Percentiles rank a stretch among this genome's conserved stretches.
Evolutionary conservation across 176 grass and related monocot genomes (phyloP).

Genomic region (bread wheat (Triticum aestivum)): DNA sequence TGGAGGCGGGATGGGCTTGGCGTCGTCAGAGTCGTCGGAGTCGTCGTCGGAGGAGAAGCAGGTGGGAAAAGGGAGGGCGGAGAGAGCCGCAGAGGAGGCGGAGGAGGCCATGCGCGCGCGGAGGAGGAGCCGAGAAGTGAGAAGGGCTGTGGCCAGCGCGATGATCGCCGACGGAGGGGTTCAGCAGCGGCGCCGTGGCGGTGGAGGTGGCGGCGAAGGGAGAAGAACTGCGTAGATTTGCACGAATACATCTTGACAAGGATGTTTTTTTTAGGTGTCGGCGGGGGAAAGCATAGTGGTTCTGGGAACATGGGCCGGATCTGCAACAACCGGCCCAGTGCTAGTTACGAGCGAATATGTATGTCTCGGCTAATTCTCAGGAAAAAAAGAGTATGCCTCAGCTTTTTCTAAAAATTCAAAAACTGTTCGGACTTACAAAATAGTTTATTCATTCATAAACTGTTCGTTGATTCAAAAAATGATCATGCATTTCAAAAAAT

Average conservation of each 20-base stretch:
- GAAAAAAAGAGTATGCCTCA: no score
- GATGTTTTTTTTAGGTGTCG: no score
- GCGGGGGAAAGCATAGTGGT: no score
- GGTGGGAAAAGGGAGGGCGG: constrained; percentile 2
- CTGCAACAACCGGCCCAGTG: no score
- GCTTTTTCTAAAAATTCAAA: no score
- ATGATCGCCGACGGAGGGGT: constrained; percentile 25
- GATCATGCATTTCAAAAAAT: no score
- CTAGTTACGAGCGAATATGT: no score
- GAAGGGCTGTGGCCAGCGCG: constrained; percentile 5
- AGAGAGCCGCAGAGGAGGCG: constrained; percentile 13
- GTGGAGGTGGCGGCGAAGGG: background rate
- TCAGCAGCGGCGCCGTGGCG: constrained; percentile 29
- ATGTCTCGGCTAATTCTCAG: no score
- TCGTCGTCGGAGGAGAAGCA: constrained; percentile 18
- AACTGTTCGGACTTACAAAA: no score
- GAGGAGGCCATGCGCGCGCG: constrained; percentile 38
- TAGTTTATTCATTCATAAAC: no score
- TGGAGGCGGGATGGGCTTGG: background rate
- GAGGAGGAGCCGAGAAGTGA: constrained; percentile 23
- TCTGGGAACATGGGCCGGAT: no score
- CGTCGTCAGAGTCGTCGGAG: constrained; percentile 4
- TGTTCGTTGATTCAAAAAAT: no score
- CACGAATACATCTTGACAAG: constrained; percentile 29
- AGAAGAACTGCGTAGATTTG: background rate